A percentile compares a stretch with the other conserved stretches of the same genome.
phyloP scores from a whole-genome alignment of 257 asterid genomes.

The Ehretia macrophylla region DNA sequence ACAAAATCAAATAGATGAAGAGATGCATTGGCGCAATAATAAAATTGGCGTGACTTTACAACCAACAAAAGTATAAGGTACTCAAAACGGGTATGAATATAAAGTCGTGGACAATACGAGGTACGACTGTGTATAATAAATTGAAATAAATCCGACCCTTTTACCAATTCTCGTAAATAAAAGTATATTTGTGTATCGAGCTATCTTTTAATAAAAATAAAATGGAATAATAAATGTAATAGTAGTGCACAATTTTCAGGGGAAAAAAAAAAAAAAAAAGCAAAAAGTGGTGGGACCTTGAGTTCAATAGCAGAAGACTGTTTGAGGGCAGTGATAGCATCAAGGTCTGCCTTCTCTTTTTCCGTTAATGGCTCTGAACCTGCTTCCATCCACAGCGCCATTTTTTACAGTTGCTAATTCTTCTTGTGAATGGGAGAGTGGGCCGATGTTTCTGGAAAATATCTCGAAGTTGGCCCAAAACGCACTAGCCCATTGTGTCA shows the following conservation, averaged over 20 bases:
- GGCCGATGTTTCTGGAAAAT: constrained; percentile 9
- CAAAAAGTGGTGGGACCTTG: constrained; percentile 73
- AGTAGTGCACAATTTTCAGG: not conserved
- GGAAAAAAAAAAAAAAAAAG: not conserved
- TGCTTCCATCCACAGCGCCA: constrained; percentile 78
- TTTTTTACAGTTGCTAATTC: constrained; percentile 7
- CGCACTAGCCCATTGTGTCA: too few species aligned
- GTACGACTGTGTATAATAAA: too few species aligned
- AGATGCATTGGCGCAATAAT: not conserved
- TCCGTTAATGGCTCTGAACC: constrained; percentile 62
- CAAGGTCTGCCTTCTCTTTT: constrained; percentile 53
- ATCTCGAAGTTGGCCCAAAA: not conserved
- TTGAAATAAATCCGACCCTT: too few species aligned
- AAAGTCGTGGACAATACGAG: too few species aligned
- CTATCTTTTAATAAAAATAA: too few species aligned
- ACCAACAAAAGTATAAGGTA: too few species aligned
- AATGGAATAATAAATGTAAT: too few species aligned
- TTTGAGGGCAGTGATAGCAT: constrained; percentile 78
- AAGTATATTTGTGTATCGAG: too few species aligned
- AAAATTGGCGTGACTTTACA: too few species aligned
- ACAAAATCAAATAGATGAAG: not conserved
- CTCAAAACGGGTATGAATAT: too few species aligned
- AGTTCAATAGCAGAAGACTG: constrained; percentile 72
- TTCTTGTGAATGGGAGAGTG: not conserved
- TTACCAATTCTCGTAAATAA: too few species aligned